These are phyloP conservation scores for Borovskyia barvae DNA, from an alignment of 208 protist species.

Conservation along the genomic window DNA sequence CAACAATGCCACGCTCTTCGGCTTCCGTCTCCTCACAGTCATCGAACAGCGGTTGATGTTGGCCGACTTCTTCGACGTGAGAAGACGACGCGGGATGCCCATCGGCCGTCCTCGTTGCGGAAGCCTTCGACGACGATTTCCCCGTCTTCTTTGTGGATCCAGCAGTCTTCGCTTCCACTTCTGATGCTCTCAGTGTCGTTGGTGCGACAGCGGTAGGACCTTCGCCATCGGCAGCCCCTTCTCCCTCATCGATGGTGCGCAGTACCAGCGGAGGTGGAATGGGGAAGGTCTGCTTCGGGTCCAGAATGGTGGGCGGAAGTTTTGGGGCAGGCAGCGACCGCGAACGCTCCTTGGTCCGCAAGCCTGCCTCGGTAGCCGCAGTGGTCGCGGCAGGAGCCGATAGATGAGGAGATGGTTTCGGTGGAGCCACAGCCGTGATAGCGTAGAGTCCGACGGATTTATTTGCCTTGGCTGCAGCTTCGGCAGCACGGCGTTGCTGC, in stretches of 20 bases:
- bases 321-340: conserved; percentile 37
- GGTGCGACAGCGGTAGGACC: too few species aligned
- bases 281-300: conserved; percentile 33
- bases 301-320: conserved; percentile 33
- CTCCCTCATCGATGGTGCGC: conserved; percentile 72
- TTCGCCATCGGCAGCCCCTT: too few species aligned
- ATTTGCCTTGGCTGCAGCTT: conserved; percentile 9
- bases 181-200: not conserved
- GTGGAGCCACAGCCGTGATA: conserved; percentile 18
- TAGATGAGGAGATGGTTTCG: conserved; percentile 8
- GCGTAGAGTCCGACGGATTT: conserved; percentile 36
- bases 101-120: not conserved
- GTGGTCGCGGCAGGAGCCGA: not conserved
- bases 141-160: too few species aligned
- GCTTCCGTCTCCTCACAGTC: conserved; percentile 23
- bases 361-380: not conserved
- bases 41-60: conserved; percentile 9
- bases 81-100: not conserved
- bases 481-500: conserved; percentile 21
- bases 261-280: conserved; percentile 53
- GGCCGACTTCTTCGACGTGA: not conserved
- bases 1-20: conserved; percentile 43
- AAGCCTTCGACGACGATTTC: not conserved
- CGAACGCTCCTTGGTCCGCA: conserved; percentile 32
- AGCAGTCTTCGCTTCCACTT: not conserved